Conservation (phyloP, 441 rosid species). For the Gossypium schwendimanii region DNA sequence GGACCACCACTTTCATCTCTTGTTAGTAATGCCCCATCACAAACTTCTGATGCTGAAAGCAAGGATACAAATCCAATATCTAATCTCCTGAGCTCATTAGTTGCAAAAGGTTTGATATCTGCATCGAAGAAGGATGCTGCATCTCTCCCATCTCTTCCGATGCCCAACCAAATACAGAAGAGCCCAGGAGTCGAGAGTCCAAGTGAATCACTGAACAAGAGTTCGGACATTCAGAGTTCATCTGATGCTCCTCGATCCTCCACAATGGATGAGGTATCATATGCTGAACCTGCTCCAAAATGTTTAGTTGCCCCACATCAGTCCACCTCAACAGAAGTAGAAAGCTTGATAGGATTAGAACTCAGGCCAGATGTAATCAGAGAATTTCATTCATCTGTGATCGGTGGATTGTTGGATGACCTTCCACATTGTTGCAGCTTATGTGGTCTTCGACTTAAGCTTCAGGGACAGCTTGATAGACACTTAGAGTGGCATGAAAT, state of each 20-base stretch:
- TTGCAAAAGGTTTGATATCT: conserved; percentile 86
- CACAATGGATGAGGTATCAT: conserved; percentile 24
- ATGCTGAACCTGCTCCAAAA: conserved; percentile 29
- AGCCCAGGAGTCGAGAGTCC: conserved; percentile 24
- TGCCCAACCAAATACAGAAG: conserved; percentile 29
- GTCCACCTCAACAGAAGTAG: conserved; percentile 23
- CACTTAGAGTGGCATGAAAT: conserved; percentile 75
- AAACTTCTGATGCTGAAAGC: conserved; percentile 33
- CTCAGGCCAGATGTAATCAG: conserved; percentile 73
- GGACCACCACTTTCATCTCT: conserved; percentile 35
- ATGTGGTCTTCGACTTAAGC: conserved; percentile 72
- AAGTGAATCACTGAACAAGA: conserved; percentile 21
- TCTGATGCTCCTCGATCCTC: conserved; percentile 21
- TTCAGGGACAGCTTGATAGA: conserved; percentile 51
- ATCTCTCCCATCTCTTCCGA: conserved; percentile 25
- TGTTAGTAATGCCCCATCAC: conserved; percentile 25
- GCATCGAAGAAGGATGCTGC: conserved; percentile 52
- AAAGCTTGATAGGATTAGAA: conserved; percentile 62
- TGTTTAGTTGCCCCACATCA: conserved; percentile 24
- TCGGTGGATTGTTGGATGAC: conserved; percentile 52
- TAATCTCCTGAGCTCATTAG: conserved; percentile 75
- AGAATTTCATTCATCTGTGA: conserved; percentile 68
- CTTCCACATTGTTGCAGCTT: conserved; percentile 62
- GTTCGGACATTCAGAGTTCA: conserved; percentile 27
- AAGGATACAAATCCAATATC: conserved; percentile 61